Conservation (phyloP, 805 yeast species). For the Lipomyces chichibuensis region DNA sequence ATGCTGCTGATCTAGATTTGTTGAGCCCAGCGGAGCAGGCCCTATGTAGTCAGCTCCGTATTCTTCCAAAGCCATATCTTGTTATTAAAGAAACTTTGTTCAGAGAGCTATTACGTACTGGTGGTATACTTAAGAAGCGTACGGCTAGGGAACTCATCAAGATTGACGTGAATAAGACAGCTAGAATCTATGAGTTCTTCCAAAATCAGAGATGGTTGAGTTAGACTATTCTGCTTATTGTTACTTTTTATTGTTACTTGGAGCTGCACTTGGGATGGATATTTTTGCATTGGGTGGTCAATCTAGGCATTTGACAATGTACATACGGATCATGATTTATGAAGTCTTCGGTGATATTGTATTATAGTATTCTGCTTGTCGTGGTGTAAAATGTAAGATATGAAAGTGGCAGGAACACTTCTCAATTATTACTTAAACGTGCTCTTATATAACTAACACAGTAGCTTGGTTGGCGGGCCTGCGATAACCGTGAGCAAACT, state of each 20-base stretch:
- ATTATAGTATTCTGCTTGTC: neutral
- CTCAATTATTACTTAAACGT: no score
- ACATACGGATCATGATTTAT: neutral
- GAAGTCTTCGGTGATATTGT: neutral
- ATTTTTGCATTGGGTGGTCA: neutral
- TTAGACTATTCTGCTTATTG: neutral
- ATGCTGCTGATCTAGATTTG: conserved; percentile 79
- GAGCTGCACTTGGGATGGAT: neutral
- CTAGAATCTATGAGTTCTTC: conserved; percentile 88
- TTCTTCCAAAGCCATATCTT: conserved; percentile 89
- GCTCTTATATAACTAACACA: no score
- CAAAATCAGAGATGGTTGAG: conserved; percentile 87
- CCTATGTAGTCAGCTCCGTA: conserved; percentile 78
- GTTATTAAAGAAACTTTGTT: conserved; percentile 89
- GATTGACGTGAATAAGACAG: conserved; percentile 84
- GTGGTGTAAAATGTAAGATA: neutral
- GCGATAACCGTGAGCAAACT: no score
- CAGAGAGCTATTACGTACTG: conserved; percentile 81
- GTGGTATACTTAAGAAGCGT: conserved; percentile 80
- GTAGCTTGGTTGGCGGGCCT: no score
- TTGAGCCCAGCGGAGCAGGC: conserved; percentile 86
- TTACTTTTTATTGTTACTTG: neutral
- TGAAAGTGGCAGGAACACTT: no score
- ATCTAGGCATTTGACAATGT: neutral
- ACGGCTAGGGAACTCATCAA: conserved; percentile 82